These are phyloP conservation scores for Volvox reticuliferus DNA, from an alignment of 139 green algal species.

Conservation along the genomic window DNA sequence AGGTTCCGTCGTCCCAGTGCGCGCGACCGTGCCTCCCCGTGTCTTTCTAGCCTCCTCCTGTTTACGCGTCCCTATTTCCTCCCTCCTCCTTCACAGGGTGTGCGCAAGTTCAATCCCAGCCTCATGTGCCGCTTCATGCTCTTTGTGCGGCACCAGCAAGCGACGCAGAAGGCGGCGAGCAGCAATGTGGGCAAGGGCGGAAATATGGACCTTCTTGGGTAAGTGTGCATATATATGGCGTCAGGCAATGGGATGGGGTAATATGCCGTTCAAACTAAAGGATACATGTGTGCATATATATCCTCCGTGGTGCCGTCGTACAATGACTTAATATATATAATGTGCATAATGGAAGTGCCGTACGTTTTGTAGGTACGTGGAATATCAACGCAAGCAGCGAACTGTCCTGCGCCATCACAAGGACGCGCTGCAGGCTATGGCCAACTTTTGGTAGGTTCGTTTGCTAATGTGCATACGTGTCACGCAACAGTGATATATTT, in stretches of 20 bases:
- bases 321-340: no score
- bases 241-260: no score
- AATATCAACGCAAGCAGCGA: conserved; percentile 45
- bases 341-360: not conserved
- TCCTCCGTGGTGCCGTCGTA: no score
- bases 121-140: conserved; percentile 43
- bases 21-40: no score
- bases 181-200: not conserved
- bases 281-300: no score
- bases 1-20: no score
- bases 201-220: conserved; percentile 47
- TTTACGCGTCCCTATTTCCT: not conserved
- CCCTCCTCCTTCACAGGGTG: not conserved
- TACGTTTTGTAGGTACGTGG: conserved; percentile 18
- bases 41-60: not conserved
- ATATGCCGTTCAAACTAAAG: no score
- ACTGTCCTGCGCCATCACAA: conserved; percentile 32
- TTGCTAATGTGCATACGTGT: not conserved
- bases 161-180: conserved; percentile 35
- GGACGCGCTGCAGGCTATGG: conserved; percentile 43
- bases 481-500: no score
- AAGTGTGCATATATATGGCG: no score
- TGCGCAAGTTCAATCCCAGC: conserved; percentile 11
- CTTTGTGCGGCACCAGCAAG: conserved; percentile 43
- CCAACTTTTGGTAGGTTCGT: conserved; percentile 32